phyloP scores from a whole-genome alignment of 1,284 basidiomycete genomes.

The Salmacisia buchloeana region DNA sequence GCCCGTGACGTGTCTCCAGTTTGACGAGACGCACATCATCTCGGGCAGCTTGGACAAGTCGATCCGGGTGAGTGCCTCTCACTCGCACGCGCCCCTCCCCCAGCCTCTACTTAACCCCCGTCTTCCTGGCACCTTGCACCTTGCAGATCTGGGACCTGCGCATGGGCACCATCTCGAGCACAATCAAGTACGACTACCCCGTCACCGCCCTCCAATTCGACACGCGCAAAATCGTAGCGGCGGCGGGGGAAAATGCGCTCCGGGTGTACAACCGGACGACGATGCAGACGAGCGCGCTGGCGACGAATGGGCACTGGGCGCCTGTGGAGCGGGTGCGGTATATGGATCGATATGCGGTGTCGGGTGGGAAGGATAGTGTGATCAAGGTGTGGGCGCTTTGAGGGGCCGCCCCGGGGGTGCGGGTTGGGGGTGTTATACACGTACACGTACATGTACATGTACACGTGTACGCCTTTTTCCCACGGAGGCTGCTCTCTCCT shows the following conservation, averaged over 20 bases:
- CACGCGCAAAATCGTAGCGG: conserved; percentile 83
- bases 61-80: conserved; percentile 16
- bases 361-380: conserved; percentile 77
- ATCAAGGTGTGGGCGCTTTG: conserved; percentile 94
- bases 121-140: background rate
- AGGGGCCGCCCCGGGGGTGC: background rate
- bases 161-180: conserved; percentile 79
- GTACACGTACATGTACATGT: no score
- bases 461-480: no score
- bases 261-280: conserved; percentile 96
- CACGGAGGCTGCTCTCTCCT: no score
- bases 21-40: conserved; percentile 89
- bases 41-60: conserved; percentile 90
- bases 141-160: conserved; percentile 75
- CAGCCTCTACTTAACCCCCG: no score
- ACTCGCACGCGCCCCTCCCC: background rate
- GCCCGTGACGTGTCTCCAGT: conserved; percentile 89
- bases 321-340: conserved; percentile 87
- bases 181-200: conserved; percentile 81
- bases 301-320: conserved; percentile 83
- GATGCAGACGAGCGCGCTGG: conserved; percentile 74
- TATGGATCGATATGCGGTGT: conserved; percentile 91
- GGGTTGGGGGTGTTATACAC: no score
- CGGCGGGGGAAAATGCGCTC: conserved; percentile 86
- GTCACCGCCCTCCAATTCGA: conserved; percentile 90